Evolutionary conservation across 1,284 basidiomycete genomes (phyloP).

Genomic region (Ceratobasidium papillatum): DNA sequence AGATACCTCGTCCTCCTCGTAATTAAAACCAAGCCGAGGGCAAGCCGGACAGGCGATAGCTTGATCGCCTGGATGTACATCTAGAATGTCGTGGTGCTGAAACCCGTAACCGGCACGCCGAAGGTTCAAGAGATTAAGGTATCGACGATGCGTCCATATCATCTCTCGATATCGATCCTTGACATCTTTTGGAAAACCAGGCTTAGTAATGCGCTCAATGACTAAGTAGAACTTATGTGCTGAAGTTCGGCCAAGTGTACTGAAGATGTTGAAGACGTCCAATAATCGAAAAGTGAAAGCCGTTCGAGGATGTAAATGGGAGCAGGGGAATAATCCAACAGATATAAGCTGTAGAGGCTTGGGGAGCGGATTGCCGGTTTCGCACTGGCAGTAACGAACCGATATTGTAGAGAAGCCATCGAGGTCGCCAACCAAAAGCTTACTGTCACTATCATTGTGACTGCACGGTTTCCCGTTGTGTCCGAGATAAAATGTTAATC

Average conservation of each 20-base stretch:
- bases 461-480: neutral
- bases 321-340: slow-evolving; percentile 23
- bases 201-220: neutral
- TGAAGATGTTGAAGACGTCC: neutral
- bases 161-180: slow-evolving; percentile 21
- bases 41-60: slow-evolving; percentile 2
- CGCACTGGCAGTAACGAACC: neutral
- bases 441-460: neutral
- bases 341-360: neutral
- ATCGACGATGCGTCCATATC: neutral
- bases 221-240: neutral
- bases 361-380: neutral
- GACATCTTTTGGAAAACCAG: neutral
- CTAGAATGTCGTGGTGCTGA: neutral
- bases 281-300: slow-evolving; percentile 2
- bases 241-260: neutral
- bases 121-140: neutral
- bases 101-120: neutral
- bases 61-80: slow-evolving; percentile 6
- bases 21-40: slow-evolving; percentile 15
- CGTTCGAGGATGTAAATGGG: neutral
- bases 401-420: neutral
- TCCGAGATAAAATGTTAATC: slow-evolving; percentile 6
- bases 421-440: slow-evolving; percentile 1
- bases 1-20: neutral